Base-by-base conservation (phyloP, 2,329 filamentous ascomycete species). In the Trichophyton equinum region DNA sequence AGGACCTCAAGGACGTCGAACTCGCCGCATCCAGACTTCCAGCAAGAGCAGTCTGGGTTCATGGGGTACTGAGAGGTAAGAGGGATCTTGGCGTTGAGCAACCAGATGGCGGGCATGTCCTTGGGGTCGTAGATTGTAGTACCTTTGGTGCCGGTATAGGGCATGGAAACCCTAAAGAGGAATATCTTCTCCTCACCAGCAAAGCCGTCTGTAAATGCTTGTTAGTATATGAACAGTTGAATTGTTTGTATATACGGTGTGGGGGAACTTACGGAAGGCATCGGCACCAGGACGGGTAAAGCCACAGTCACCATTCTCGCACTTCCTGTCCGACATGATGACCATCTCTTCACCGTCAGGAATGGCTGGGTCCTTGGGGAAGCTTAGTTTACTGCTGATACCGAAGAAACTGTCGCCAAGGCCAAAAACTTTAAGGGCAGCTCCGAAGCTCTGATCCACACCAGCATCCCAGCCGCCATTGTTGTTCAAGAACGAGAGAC, bases 1-100 rank as follows among this genome's bases (percentile, higher is more conserved):
- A 91, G 81, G 25, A 88, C 79, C 75, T 91, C 88, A 68, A 86
- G 85, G 60, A 91, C 79, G 68, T 92, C 88, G 64, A 87, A 82
- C 75, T 92, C 88, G 67, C 86, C 87, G 70, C 88, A 91, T 42
- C 82, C 83, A 68, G 69, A 78, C 11, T 73, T 73, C 87, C 87
- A 91, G 78, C 88, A 91, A 62, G 83, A 87, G 78, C 88, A 91
- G 1, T 75, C 72, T 6, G 75, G 71, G 56, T 76, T 74, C 64
- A 79, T 79, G 18, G 51, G 51, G 75, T 91, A 91, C 72, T 91
- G 87, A 4, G 81, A 76, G 4, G 85, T 85, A 63, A 84, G 84
- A 27, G 87, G 83, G 63, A 91, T 88, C 63, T 82, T 79, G 18
- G 82, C 84, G 74, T 91, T 91, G 63, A 91, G 81, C 57, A 86